phyloP scores from a whole-genome alignment of 768 basidiomycete genomes.

The Epithele typhae region DNA sequence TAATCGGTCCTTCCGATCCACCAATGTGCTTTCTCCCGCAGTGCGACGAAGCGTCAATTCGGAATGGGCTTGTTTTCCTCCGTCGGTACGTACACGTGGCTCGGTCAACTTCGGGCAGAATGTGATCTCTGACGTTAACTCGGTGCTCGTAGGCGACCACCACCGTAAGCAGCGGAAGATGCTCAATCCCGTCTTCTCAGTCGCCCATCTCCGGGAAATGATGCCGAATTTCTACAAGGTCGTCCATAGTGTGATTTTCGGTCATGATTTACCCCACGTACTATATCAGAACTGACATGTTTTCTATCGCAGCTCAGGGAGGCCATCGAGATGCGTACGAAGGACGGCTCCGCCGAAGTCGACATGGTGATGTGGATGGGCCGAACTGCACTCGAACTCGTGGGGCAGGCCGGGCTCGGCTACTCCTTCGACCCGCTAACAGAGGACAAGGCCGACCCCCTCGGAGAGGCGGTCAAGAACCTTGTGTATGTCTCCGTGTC shows the following conservation, averaged over 20 bases:
- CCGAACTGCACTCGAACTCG: slow-evolving; percentile 26
- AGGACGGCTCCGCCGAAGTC: slow-evolving; percentile 7
- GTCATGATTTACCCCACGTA: not conserved
- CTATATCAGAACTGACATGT: slow-evolving; percentile 9
- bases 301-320: slow-evolving; percentile 15
- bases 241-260: slow-evolving; percentile 11
- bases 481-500: slow-evolving; percentile 25
- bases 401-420: slow-evolving; percentile 43
- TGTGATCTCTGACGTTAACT: not conserved
- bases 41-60: slow-evolving; percentile 14
- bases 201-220: slow-evolving; percentile 22
- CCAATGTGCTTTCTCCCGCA: not conserved
- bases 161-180: slow-evolving; percentile 28
- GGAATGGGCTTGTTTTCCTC: slow-evolving; percentile 22
- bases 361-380: slow-evolving; percentile 23
- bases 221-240: slow-evolving; percentile 24
- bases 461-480: slow-evolving; percentile 14
- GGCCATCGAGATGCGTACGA: slow-evolving; percentile 1
- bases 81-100: slow-evolving; percentile 10
- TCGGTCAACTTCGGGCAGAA: no score
- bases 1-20: not conserved
- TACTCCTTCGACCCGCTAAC: slow-evolving; percentile 32
- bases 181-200: slow-evolving; percentile 28
- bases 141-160: slow-evolving; percentile 20
- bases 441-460: slow-evolving; percentile 20